Base-by-base conservation (phyloP, 768 basidiomycete genomes). In the Crepidotus variabilis region DNA sequence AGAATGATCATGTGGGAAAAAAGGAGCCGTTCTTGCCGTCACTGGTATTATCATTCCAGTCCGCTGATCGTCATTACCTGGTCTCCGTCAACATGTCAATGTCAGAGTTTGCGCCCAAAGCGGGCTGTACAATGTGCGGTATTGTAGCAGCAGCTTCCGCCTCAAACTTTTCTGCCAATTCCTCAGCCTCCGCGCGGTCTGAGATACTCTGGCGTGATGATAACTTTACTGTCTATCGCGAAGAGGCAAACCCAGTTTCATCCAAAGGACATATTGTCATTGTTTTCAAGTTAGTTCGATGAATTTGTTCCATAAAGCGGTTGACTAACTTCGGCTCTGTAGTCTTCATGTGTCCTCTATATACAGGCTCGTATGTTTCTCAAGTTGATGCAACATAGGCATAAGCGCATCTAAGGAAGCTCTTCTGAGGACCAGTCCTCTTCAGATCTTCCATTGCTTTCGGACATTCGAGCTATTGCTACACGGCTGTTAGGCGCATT, bases 301-400 rank as follows among this genome's bases (percentile, higher is more conserved):
- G 3, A 8, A 28, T 50, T 50, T 52, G 5, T 23, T 50, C 59
- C 54, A 24, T 22, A 47, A 52, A 23, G 22, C 50, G 49, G 50
- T 65, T 24, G 62, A 20, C 50, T 28, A 50, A 57, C n/a, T n/a
- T n/a, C 50, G 54, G 55, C 47, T 54, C n/a, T 58, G 53, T 36
- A 90, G 89, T 68, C 75, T 90, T 35, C 88, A 91, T 71, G 87
- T 91, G 53, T 86, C 88, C 22, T 90, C 87, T 59, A 78, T 90
- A 68, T 90, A 90, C 67, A 81, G 77, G 36, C 78, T 90, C 54
- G 86, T 88, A 66, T 47, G 86, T 79, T 50, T 48, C 49, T 43
- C 47, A 47, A 22, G 39, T 48, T 57, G 55, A n/a, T n/a, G n/a
- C n/a, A n/a, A n/a, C n/a, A 47, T 46, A 18, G 52, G 46, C 57